A percentile compares a stretch with the other conserved stretches of the same genome.
Conservation (phyloP, 495 filamentous ascomycete genomes). For the Aspergillus avenaceus region DNA sequence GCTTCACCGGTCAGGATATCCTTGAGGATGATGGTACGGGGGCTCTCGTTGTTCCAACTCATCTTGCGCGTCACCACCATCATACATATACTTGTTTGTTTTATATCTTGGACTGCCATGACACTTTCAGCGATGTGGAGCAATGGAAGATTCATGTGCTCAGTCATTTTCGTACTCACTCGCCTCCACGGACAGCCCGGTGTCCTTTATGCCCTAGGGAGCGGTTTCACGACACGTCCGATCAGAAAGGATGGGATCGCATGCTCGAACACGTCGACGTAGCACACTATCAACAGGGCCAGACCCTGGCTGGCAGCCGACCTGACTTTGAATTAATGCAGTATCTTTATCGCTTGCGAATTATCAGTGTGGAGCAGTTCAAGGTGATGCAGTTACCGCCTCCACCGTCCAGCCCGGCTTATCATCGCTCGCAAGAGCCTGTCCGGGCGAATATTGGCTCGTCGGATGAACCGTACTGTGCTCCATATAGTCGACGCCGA, state of each 20-base stretch:
- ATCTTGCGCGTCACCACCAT: constrained; percentile 10
- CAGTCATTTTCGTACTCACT: constrained; percentile 39
- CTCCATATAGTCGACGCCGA: constrained; percentile 40
- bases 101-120: constrained; percentile 41
- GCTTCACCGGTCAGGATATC: constrained; percentile 13
- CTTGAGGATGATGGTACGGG: constrained; percentile 24
- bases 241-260: constrained; percentile 31
- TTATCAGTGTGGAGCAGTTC: constrained; percentile 45
- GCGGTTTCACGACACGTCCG: constrained; percentile 26
- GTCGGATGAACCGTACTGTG: constrained; percentile 43
- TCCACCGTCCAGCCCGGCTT: constrained; percentile 39
- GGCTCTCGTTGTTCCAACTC: constrained; percentile 20
- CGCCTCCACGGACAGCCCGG: constrained; percentile 32
- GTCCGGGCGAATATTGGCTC: constrained; percentile 41
- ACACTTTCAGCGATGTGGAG: constrained; percentile 30
- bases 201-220: constrained; percentile 37
- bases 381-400: constrained; percentile 43
- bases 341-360: constrained; percentile 36
- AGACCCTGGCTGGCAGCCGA: constrained; percentile 36
- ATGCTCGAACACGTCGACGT: constrained; percentile 38
- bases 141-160: constrained; percentile 40
- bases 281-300: constrained; percentile 35
- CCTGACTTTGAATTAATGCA: constrained; percentile 45
- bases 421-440: constrained; percentile 40
- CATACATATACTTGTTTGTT: constrained; percentile 39